Conservation (phyloP, 495 filamentous ascomycete genomes). For the Penicillium alfredii region DNA sequence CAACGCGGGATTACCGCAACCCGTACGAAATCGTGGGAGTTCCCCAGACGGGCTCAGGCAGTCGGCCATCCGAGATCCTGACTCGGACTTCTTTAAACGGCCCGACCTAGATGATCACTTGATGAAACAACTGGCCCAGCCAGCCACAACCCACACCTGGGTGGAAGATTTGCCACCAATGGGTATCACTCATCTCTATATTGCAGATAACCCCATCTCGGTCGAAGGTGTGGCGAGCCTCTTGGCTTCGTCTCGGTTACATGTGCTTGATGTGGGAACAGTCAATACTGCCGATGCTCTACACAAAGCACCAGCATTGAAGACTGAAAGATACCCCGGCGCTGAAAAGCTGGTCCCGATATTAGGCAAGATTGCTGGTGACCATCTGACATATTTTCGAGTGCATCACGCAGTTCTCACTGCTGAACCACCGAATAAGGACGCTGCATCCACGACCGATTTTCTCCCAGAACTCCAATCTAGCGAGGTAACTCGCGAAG, state of each 20-base stretch:
- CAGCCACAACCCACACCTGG: slow-evolving; percentile 44
- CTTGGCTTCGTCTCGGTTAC: slow-evolving; percentile 42
- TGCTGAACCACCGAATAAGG: slow-evolving; percentile 35
- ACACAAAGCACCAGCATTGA: slow-evolving; percentile 10
- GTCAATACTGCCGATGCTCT: slow-evolving; percentile 33
- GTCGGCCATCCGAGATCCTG: slow-evolving; percentile 1
- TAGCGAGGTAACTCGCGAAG: slow-evolving; percentile 17
- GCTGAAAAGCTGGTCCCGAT: slow-evolving; percentile 51
- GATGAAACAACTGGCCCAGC: slow-evolving; percentile 42
- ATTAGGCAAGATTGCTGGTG: slow-evolving; percentile 39
- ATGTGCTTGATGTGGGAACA: slow-evolving; percentile 49
- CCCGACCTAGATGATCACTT: slow-evolving; percentile 46
- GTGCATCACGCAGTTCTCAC: slow-evolving; percentile 54
- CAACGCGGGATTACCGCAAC: slow-evolving; percentile 1
- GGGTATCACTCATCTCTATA: slow-evolving; percentile 56
- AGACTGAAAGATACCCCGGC: slow-evolving; percentile 31
- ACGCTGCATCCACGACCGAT: slow-evolving; percentile 15
- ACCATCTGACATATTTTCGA: slow-evolving; percentile 48
- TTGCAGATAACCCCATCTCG: slow-evolving; percentile 53
- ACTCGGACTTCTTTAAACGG: slow-evolving; percentile 27
- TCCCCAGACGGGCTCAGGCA: slow-evolving; percentile 14
- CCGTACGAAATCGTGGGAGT: slow-evolving; percentile 4
- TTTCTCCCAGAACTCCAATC: slow-evolving; percentile 35
- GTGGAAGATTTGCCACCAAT: slow-evolving; percentile 47
- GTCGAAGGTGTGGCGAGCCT: slow-evolving; percentile 52